Evolutionary conservation across 169 alveolate genomes (phyloP).

Genomic region (Besnoitia besnoiti): DNA sequence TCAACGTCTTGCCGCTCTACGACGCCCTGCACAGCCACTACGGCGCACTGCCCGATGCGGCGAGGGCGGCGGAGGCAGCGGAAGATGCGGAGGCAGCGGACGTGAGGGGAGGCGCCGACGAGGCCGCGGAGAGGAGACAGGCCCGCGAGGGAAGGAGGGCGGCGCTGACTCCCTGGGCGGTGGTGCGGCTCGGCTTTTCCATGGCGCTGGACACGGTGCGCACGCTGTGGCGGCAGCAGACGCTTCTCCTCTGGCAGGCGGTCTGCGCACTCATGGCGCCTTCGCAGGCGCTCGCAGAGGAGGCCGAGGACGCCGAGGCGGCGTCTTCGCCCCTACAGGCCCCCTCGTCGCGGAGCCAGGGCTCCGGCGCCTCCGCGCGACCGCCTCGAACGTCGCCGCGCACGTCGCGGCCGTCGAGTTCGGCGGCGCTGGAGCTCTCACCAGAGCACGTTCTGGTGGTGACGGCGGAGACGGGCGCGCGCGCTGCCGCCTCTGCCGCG

Average conservation of each 20-base stretch:
- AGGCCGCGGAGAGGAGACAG: not conserved
- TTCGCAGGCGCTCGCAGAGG: not conserved
- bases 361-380: not conserved
- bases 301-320: not conserved
- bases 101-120: not conserved
- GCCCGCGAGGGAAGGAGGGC: not conserved
- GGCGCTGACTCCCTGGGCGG: not conserved
- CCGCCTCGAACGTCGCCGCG: too few relatives aligned
- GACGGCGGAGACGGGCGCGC: not conserved
- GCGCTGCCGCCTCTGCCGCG: not conserved
- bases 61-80: not conserved
- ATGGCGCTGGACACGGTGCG: not conserved
- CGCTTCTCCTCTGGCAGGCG: not conserved
- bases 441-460: not conserved
- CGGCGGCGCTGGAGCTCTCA: not conserved
- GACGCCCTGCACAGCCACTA: not conserved
- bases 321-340: not conserved
- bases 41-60: not conserved
- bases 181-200: not conserved
- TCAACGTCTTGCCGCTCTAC: not conserved
- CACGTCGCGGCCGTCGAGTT: not conserved
- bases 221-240: constrained; percentile 19
- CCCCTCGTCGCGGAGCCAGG: too few relatives aligned
- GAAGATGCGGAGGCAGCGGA: not conserved
- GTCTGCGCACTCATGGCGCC: not conserved